phyloP scores from a whole-genome alignment of 305 asterid species.

The Rubia tinctorum region DNA sequence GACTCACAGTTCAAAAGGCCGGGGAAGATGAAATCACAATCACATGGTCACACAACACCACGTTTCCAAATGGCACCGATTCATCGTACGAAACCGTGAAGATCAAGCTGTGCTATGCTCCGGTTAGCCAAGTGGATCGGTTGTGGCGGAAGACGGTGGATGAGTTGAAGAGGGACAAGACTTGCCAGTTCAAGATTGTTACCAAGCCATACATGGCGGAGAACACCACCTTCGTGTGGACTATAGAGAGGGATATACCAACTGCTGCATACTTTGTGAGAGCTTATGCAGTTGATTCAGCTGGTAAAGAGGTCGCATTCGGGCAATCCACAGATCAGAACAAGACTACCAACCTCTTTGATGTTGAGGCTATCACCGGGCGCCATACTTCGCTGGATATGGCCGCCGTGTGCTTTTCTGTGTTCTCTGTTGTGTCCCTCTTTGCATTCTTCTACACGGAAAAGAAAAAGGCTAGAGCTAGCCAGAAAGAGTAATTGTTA shows the following conservation, averaged over 20 bases:
- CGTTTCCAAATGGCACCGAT: slow-evolving; percentile 29
- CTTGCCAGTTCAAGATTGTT: slow-evolving; percentile 54
- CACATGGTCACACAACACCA: slow-evolving; percentile 53
- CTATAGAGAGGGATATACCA: slow-evolving; percentile 44
- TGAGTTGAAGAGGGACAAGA: slow-evolving; percentile 52
- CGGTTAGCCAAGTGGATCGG: slow-evolving; percentile 63
- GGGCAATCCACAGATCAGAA: slow-evolving; percentile 54
- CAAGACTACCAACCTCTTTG: slow-evolving; percentile 39
- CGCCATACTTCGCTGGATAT: slow-evolving; percentile 49
- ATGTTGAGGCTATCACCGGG: slow-evolving; percentile 43
- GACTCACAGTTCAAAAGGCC: slow-evolving; percentile 42
- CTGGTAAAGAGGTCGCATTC: slow-evolving; percentile 37
- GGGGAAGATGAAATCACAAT: slow-evolving; percentile 52
- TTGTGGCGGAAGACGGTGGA: slow-evolving; percentile 65
- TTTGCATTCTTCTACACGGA: slow-evolving; percentile 57
- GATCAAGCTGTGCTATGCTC: slow-evolving; percentile 61
- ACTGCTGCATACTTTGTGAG: slow-evolving; percentile 59
- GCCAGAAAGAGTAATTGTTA: slow-evolving; percentile 3
- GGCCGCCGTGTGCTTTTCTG: slow-evolving; percentile 59
- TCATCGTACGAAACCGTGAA: slow-evolving; percentile 38
- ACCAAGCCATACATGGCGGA: slow-evolving; percentile 38
- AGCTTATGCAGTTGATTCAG: slow-evolving; percentile 46
- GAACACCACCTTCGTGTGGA: slow-evolving; percentile 42
- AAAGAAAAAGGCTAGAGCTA: slow-evolving; percentile 24
- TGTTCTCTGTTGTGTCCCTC: slow-evolving; percentile 54